Evolutionary conservation across 805 yeast species (phyloP).

Genomic region (Candida andamanensis): DNA sequence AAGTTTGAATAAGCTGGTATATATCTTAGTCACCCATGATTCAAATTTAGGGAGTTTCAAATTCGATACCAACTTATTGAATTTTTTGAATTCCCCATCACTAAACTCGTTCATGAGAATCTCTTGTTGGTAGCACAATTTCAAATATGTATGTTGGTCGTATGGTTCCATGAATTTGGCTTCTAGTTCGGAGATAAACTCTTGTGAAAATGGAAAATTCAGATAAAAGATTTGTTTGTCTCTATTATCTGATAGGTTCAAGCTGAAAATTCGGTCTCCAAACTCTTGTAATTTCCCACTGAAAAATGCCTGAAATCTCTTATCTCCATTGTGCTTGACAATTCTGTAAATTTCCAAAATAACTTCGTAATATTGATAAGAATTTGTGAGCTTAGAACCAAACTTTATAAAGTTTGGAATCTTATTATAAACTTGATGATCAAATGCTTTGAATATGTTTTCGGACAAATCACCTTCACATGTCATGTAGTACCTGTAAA

Average conservation of each 20-base stretch:
- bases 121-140: conserved; percentile 26
- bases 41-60: conserved; percentile 16
- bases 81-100: conserved; percentile 18
- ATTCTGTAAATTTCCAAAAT: conserved; percentile 20
- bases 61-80: conserved; percentile 21
- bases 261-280: conserved; percentile 9
- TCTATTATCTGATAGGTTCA: conserved; percentile 46
- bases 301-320: conserved; percentile 26
- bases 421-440: conserved; percentile 59
- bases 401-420: conserved; percentile 62
- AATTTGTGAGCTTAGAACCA: conserved; percentile 44
- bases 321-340: conserved; percentile 16
- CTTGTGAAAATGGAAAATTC: conserved; percentile 25
- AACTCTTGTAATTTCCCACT: conserved; percentile 12
- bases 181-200: conserved; percentile 10
- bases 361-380: conserved; percentile 38
- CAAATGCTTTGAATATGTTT: conserved; percentile 49
- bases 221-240: conserved; percentile 55
- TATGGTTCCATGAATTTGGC: conserved; percentile 10
- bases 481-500: conserved; percentile 49
- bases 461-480: conserved; percentile 47
- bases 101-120: conserved; percentile 15
- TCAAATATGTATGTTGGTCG: conserved; percentile 22
- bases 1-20: conserved; percentile 21
- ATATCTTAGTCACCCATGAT: conserved; percentile 21